Evolutionary conservation across 2,329 filamentous ascomycete species (phyloP), one percentile per base, ranked within the genome.

Genomic region (Verticillium nonalfalfae): DNA sequence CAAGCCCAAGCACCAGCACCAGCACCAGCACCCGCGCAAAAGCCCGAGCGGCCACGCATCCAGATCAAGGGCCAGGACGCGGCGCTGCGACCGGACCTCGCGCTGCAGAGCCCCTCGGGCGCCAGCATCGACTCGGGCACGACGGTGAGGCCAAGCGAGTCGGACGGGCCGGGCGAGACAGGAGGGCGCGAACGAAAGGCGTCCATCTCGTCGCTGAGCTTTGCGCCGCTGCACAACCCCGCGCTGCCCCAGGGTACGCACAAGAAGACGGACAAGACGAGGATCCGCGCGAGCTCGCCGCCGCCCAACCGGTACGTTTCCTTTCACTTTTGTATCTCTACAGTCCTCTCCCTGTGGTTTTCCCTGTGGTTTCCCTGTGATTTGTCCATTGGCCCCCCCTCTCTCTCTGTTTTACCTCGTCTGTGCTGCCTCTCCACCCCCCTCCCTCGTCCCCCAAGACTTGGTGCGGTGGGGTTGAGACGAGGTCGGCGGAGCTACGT

Each of bases 151-250:
- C 54, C 54, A 7, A 13, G 10, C 35, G 54, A 33, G 11, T 2
- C 26, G 13, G n/a, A n/a, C n/a, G n/a, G n/a, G n/a, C n/a, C n/a
- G n/a, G n/a, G n/a, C n/a, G n/a, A n/a, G n/a, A n/a, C n/a, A n/a
- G n/a, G n/a, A n/a, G 56, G 56, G 13, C 56, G 57, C 38, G 58
- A 45, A 55, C 74, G 78, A 58, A 81, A 81, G 65, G 75, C 75
- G 13, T 84, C 81, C 1, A 69, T 76, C 36, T 77, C 78, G 35
- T 82, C 79, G 14, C 75, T 84, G 59, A 75, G 75, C 9, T 83
- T 83, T 66, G 77, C 75, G 3, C 69, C 72, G n/a, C 75, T 75
- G 34, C 70, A 68, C 1, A 76, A 81, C 64, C 78, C 78, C 4
- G 72, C 73, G 21, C 71, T 84, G 18, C 80, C 81, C 4, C 81